These are phyloP conservation scores for Paxillus involutus DNA, from an alignment of 768 basidiomycete species.

Conservation along the genomic window DNA sequence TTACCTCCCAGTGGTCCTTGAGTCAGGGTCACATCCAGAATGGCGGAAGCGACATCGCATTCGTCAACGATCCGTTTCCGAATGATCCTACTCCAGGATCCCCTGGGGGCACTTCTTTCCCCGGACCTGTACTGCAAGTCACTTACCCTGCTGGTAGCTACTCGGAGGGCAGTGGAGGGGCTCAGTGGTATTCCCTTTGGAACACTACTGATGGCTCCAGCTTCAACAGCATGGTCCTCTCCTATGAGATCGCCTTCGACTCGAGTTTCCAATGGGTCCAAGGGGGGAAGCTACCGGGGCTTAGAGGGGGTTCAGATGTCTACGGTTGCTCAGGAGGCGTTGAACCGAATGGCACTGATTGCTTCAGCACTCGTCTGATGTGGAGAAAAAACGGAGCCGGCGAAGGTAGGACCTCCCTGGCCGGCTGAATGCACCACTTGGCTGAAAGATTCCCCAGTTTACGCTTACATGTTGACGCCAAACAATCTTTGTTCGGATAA, in stretches of 20 bases:
- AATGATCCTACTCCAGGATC: constrained; percentile 38
- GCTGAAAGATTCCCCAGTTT: constrained; percentile 46
- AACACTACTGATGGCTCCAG: constrained; percentile 54
- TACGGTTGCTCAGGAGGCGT: constrained; percentile 71
- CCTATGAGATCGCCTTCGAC: constrained; percentile 77
- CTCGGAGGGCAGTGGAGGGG: constrained; percentile 59
- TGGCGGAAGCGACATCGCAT: constrained; percentile 52
- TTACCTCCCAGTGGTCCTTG: constrained; percentile 61
- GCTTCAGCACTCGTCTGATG: constrained; percentile 77
- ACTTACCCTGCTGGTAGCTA: constrained; percentile 65
- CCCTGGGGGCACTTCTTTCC: constrained; percentile 20
- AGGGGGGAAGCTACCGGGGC: constrained; percentile 74
- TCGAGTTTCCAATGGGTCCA: constrained; percentile 66
- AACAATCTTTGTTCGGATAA: constrained; percentile 56
- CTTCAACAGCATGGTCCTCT: constrained; percentile 67
- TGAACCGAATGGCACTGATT: constrained; percentile 60
- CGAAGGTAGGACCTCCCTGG: constrained; percentile 53
- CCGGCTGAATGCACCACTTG: background rate
- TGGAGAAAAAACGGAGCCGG: constrained; percentile 66
- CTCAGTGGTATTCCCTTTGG: constrained; percentile 70
- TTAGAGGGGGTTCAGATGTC: constrained; percentile 64
- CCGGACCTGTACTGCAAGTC: constrained; percentile 48
- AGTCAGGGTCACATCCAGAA: constrained; percentile 62
- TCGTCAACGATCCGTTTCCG: constrained; percentile 70
- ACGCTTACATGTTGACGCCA: constrained; percentile 74